A percentile compares a stretch with the other conserved stretches of the same genome.
These are phyloP conservation scores for Takashimella tepidaria DNA, from an alignment of 1,284 basidiomycete species.

Conservation along the genomic window DNA sequence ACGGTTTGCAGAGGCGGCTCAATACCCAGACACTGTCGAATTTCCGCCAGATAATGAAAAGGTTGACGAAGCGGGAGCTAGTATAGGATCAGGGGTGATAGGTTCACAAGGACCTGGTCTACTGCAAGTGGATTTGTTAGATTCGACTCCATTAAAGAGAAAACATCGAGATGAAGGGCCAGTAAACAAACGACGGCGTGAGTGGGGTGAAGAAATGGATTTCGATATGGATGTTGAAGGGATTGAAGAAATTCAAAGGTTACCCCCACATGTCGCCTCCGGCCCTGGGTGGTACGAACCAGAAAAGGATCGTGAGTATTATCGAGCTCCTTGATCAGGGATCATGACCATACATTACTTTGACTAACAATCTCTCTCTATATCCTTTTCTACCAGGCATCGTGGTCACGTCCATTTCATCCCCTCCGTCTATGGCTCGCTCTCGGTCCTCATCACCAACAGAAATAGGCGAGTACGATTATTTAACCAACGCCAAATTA, in stretches of 20 bases:
- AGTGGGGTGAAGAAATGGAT: constrained; percentile 16
- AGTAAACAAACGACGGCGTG: constrained; percentile 2
- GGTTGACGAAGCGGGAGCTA: background rate
- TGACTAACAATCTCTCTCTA: no score
- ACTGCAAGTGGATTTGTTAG: constrained; percentile 9
- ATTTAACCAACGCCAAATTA: constrained; percentile 18
- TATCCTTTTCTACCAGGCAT: no score
- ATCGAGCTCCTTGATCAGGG: background rate
- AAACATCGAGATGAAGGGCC: constrained; percentile 4
- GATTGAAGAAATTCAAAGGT: background rate
- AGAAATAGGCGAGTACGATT: constrained; percentile 8
- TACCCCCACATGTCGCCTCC: constrained; percentile 1
- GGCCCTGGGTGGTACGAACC: constrained; percentile 38
- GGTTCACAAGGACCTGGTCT: no score
- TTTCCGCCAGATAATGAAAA: constrained; percentile 13
- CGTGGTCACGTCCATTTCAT: constrained; percentile 34
- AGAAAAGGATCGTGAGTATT: constrained; percentile 40
- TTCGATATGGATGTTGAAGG: constrained; percentile 17
- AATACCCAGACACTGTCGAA: constrained; percentile 27
- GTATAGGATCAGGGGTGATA: background rate
- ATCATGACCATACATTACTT: background rate
- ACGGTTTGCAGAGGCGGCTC: constrained; percentile 10
- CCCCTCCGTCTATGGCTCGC: constrained; percentile 20
- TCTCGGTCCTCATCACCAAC: constrained; percentile 19
- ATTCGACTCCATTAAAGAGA: constrained; percentile 12